Percentiles rank a stretch among this genome's conserved stretches.
Conservation (phyloP, 2,329 filamentous ascomycete species). For the Aspergillus viridinutans region DNA sequence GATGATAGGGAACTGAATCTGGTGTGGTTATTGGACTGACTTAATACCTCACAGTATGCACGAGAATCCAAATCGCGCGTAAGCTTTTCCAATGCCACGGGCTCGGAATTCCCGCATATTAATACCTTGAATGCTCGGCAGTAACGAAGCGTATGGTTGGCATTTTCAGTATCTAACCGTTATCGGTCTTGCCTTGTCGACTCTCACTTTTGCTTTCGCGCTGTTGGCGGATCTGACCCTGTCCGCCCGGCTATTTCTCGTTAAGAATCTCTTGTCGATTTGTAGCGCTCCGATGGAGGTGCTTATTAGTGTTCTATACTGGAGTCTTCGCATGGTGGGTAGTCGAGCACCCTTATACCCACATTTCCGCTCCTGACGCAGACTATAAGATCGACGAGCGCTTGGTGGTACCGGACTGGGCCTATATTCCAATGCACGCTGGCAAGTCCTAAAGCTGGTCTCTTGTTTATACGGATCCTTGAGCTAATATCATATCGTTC, state of each 20-base stretch:
- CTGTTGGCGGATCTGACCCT: conserved; percentile 54
- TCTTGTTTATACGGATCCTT: not conserved
- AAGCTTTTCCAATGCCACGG: conserved; percentile 13
- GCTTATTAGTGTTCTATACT: conserved; percentile 58
- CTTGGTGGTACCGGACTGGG: conserved; percentile 48
- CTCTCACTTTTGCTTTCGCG: conserved; percentile 51
- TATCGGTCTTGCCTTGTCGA: conserved; percentile 55
- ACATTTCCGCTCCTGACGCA: conserved; percentile 1
- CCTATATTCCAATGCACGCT: conserved; percentile 32
- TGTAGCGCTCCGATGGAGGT: conserved; percentile 58
- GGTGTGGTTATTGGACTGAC: conserved; percentile 3
- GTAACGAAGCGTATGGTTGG: conserved; percentile 60
- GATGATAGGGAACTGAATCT: not conserved
- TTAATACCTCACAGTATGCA: conserved; percentile 32
- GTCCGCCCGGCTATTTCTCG: conserved; percentile 49
- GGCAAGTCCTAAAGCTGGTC: conserved; percentile 23
- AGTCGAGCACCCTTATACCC: too few relatives aligned
- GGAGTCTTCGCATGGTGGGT: conserved; percentile 51
- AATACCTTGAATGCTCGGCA: conserved; percentile 21
- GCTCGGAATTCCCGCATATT: not conserved
- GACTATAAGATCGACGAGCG: conserved; percentile 37
- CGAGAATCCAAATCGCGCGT: conserved; percentile 42
- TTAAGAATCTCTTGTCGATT: conserved; percentile 57
- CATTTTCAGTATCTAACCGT: conserved; percentile 64
- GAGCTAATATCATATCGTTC: not conserved